Conservation (phyloP, 345 rosid genomes). For the Viola odorata region DNA sequence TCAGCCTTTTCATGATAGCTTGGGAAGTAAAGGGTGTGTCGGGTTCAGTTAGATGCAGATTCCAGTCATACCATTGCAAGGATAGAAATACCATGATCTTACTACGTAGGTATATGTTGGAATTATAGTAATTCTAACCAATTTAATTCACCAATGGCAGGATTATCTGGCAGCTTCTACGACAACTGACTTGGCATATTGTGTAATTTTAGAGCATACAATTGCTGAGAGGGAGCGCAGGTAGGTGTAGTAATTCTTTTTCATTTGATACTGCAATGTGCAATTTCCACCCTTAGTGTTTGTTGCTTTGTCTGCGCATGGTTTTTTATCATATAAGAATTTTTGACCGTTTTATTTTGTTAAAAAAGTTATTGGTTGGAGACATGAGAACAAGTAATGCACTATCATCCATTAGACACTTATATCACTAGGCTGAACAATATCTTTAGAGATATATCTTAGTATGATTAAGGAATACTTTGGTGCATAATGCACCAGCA, state of each 20-base stretch:
- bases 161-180: conserved; percentile 76
- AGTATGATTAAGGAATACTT: not conserved
- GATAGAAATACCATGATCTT: too few relatives aligned
- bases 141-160: conserved; percentile 37
- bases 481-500: not conserved
- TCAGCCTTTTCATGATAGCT: too few relatives aligned
- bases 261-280: not conserved
- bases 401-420: too few relatives aligned
- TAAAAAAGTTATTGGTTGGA: too few relatives aligned
- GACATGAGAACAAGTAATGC: too few relatives aligned
- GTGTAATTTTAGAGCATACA: conserved; percentile 84
- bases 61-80: too few relatives aligned
- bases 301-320: not conserved
- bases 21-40: too few relatives aligned
- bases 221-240: conserved; percentile 97
- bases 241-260: conserved; percentile 31
- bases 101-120: too few relatives aligned
- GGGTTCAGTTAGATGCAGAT: too few relatives aligned
- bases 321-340: too few relatives aligned
- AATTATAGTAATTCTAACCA: not conserved
- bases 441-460: not conserved
- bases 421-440: too few relatives aligned
- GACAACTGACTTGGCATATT: conserved; percentile 79
- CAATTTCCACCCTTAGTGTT: not conserved
- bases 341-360: too few relatives aligned